A percentile compares a stretch with the other conserved stretches of the same genome.
These are phyloP conservation scores for Chiua sp. DNA, from an alignment of 1,284 basidiomycete species.

Conservation along the genomic window DNA sequence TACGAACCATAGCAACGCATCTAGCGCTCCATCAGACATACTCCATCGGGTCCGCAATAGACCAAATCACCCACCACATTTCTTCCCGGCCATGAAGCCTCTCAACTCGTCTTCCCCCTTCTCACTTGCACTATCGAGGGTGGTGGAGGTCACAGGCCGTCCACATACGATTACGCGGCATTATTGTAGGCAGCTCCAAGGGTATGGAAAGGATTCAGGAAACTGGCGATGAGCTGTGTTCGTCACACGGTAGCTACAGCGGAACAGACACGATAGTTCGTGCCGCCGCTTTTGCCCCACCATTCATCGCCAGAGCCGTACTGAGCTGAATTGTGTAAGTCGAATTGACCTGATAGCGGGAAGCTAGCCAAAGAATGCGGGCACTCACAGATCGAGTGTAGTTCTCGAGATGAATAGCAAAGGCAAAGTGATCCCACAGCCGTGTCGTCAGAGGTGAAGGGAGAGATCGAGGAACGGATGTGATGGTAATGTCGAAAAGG, in stretches of 20 bases:
- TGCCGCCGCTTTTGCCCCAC: conserved; percentile 91
- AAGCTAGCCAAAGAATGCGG: conserved; percentile 69
- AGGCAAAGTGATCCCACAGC: conserved; percentile 62
- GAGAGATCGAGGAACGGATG: conserved; percentile 34
- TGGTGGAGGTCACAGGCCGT: conserved; percentile 22
- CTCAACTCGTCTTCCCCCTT: not conserved
- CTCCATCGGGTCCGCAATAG: conserved; percentile 5
- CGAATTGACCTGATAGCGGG: conserved; percentile 53
- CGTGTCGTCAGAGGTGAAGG: conserved; percentile 35
- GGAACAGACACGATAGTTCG: conserved; percentile 85
- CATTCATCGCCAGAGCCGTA: conserved; percentile 54
- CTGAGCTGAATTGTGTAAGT: conserved; percentile 46
- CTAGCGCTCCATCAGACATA: too few relatives aligned
- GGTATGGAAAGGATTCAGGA: conserved; percentile 37
- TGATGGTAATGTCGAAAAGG: conserved; percentile 52
- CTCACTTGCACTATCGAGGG: not conserved
- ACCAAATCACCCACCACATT: too few relatives aligned
- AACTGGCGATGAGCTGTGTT: conserved; percentile 27
- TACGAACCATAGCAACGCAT: too few relatives aligned
- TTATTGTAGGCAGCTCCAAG: conserved; percentile 23
- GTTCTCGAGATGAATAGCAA: conserved; percentile 76
- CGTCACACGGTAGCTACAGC: conserved; percentile 1
- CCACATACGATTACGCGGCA: conserved; percentile 34
- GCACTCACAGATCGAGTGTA: conserved; percentile 70
- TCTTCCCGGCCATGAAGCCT: not conserved